These are phyloP conservation scores for Wickerhamiella azymoides DNA, from an alignment of 805 yeast species.

Conservation along the genomic window DNA sequence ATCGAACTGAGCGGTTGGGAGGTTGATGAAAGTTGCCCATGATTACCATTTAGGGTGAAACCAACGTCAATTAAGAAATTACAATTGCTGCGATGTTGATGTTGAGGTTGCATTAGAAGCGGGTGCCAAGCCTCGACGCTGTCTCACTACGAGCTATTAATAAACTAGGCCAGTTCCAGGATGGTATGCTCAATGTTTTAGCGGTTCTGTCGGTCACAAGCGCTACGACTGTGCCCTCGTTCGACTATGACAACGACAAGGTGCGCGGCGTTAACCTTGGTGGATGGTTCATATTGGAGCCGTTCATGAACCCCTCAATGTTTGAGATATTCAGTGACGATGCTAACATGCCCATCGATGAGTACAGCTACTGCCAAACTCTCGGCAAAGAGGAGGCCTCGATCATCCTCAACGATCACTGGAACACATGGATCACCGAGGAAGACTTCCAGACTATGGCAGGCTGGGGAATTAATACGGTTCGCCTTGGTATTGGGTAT, in stretches of 20 bases:
- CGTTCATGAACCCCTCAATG: constrained; percentile 63
- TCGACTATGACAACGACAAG: constrained; percentile 17
- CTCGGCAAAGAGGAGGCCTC: constrained; percentile 48
- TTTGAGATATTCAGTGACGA: constrained; percentile 13
- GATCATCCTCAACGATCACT: constrained; percentile 44
- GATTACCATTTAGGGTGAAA: not conserved
- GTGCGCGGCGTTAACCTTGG: constrained; percentile 51
- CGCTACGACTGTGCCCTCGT: constrained; percentile 4
- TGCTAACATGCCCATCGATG: constrained; percentile 58
- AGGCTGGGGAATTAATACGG: constrained; percentile 40
- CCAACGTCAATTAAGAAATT: not conserved
- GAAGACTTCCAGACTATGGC: constrained; percentile 47
- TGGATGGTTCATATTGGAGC: constrained; percentile 80
- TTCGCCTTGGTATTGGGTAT: constrained; percentile 81
- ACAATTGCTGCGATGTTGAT: not conserved
- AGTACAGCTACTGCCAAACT: constrained; percentile 45
- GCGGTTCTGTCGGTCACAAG: not conserved
- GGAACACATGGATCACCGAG: constrained; percentile 64
- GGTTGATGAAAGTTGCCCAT: not conserved
- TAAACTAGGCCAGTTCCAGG: not conserved
- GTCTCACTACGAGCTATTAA: not conserved
- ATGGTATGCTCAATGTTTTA: not conserved
- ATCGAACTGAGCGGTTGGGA: not conserved
- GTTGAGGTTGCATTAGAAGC: not conserved
- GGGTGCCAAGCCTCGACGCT: not conserved